Base-by-base conservation (phyloP, 176 grass and related monocot species). In the Oryza rufipogon region DNA sequence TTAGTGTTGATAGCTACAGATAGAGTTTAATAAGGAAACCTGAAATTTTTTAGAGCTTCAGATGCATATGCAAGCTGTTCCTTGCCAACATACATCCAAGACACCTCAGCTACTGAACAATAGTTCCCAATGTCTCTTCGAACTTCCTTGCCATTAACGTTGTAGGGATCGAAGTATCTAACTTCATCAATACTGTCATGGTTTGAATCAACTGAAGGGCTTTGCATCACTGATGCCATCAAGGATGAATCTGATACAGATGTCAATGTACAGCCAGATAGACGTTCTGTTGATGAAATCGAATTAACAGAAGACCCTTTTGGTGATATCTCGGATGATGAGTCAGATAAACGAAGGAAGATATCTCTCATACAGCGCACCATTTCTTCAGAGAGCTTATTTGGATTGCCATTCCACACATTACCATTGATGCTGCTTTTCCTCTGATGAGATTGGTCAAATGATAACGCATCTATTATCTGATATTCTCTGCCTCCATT, bases 321-420 rank as follows among this genome's bases (percentile, higher is more conserved):
- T 16, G 64, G 76, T 46, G 81, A 80, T 83, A 90, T 91, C 87
- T 92, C 90, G 45, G 90, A 84, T 26, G 90, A 82, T 26, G 93
- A 96, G 80, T 85, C 86, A 76, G 97, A 99, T 77, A 99, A 86
- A 84, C 87, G 82, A 9, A 96, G 83, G 77, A 94, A 99, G 19
- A 99, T 99, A 83, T 94, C 92, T 84, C 79, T 92, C 97, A 99
- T 99, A 88, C 90, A 96, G 80, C 73, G 78, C 69, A 99, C 90
- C 97, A 99, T 99, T 68, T 94, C 93, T 92, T 94, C 90, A 74
- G 97, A 96, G 17, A 99, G 90, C 70, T 91, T 84, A 81, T 99
- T 96, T 88, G 93, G 90, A 68, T 88, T 81, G 12, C 10, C 58
- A 2, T 80, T 79, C 75, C 83, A 94, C 20, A 78, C 69, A 64